phyloP scores from a whole-genome alignment of 2,329 filamentous ascomycete species.

The Blumeriella jaapii region DNA sequence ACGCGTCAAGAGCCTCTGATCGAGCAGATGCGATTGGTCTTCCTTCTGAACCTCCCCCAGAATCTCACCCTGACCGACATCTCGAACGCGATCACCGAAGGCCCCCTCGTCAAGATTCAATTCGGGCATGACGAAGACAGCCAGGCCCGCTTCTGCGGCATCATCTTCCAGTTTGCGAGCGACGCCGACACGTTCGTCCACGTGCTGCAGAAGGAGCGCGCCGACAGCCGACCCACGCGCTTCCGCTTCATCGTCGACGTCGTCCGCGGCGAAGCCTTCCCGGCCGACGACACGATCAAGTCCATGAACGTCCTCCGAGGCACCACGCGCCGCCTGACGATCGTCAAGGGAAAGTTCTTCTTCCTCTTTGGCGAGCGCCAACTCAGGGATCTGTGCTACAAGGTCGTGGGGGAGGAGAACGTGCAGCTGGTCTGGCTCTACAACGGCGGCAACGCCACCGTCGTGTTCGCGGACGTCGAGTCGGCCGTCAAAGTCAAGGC shows the following conservation, averaged over 20 bases:
- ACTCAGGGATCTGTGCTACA: slow-evolving; percentile 17
- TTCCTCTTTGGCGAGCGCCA: slow-evolving; percentile 20
- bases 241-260: slow-evolving; percentile 22
- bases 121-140: slow-evolving; percentile 19
- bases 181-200: slow-evolving; percentile 19
- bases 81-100: slow-evolving; percentile 22
- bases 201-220: slow-evolving; percentile 14
- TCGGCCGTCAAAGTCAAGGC: slow-evolving; percentile 21
- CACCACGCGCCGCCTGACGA: slow-evolving; percentile 23
- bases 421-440: slow-evolving; percentile 24
- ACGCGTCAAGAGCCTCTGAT: slow-evolving; percentile 9
- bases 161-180: slow-evolving; percentile 22
- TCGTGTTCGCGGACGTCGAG: slow-evolving; percentile 23
- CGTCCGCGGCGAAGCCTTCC: slow-evolving; percentile 17
- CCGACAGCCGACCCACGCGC: slow-evolving; percentile 10
- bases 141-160: slow-evolving; percentile 15
- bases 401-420: slow-evolving; percentile 16
- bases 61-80: slow-evolving; percentile 19
- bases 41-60: slow-evolving; percentile 21
- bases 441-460: slow-evolving; percentile 26
- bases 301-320: slow-evolving; percentile 17
- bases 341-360: slow-evolving; percentile 26
- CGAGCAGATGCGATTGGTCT: slow-evolving; percentile 20
- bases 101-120: slow-evolving; percentile 20
- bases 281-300: slow-evolving; percentile 16